phyloP scores from a whole-genome alignment of 192 early-diverging fungal species.

The Chytriomyces sp. region DNA sequence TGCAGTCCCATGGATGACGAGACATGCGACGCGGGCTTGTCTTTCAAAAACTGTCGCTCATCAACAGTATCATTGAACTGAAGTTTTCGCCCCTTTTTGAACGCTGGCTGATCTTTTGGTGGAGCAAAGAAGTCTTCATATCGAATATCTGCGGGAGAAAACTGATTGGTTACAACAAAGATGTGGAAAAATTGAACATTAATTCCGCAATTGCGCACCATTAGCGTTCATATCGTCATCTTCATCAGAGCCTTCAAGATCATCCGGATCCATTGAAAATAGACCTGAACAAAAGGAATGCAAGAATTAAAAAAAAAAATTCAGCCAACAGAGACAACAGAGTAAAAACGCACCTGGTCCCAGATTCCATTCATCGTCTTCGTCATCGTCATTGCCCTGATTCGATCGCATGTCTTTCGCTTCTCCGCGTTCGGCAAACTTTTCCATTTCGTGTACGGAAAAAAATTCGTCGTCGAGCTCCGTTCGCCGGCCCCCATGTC shows the following conservation, averaged over 20 bases:
- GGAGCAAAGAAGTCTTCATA: conserved; percentile 88
- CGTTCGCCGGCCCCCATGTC: conserved; percentile 56
- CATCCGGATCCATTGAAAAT: conserved; percentile 44
- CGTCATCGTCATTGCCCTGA: conserved; percentile 64
- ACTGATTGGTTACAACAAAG: neutral
- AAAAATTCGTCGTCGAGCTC: conserved; percentile 95
- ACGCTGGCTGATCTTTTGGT: conserved; percentile 31
- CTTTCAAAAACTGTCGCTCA: conserved; percentile 25
- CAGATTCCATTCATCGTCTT: conserved; percentile 45
- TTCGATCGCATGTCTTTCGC: conserved; percentile 64
- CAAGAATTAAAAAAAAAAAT: neutral
- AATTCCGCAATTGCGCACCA: conserved; percentile 33
- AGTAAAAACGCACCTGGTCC: conserved; percentile 25
- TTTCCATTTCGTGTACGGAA: conserved; percentile 78
- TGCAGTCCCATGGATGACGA: conserved; percentile 23
- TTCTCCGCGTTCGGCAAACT: conserved; percentile 83
- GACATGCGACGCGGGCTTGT: conserved; percentile 16
- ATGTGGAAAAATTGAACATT: neutral
- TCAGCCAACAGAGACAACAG: neutral
- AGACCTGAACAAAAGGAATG: conserved; percentile 11
- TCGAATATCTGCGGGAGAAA: conserved; percentile 64
- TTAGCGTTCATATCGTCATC: conserved; percentile 60
- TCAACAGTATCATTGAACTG: conserved; percentile 34
- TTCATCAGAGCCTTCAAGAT: conserved; percentile 68
- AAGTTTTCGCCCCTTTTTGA: conserved; percentile 28